phyloP scores from a whole-genome alignment of 345 rosid genomes.

The Adansonia digitata region DNA sequence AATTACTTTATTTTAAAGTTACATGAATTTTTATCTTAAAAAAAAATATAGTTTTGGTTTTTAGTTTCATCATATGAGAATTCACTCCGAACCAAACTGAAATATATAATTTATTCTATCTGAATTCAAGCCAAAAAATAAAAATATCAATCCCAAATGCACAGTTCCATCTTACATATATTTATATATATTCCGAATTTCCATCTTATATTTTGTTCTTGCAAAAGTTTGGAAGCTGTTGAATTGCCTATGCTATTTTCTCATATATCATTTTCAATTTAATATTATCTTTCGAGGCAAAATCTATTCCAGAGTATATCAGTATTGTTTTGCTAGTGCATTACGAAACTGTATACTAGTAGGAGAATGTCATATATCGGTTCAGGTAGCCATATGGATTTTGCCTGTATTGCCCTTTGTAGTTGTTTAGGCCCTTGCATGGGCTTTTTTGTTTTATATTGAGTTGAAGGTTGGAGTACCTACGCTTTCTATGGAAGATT shows the following conservation, averaged over 20 bases:
- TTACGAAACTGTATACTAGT: neutral
- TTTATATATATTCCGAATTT: no score
- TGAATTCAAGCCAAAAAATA: no score
- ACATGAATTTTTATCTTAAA: no score
- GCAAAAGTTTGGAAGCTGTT: neutral
- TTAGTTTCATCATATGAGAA: no score
- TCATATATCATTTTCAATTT: neutral
- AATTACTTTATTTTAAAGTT: no score
- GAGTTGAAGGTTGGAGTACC: neutral
- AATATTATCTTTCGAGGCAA: neutral
- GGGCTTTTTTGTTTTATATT: neutral
- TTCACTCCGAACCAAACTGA: no score
- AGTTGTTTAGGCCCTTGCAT: conserved; percentile 11
- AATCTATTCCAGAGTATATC: neutral
- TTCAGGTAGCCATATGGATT: neutral
- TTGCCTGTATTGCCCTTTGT: conserved; percentile 7
- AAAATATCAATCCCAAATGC: no score
- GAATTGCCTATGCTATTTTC: neutral
- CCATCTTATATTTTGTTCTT: no score
- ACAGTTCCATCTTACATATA: no score
- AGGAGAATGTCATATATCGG: neutral
- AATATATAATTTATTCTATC: no score
- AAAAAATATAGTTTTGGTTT: no score
- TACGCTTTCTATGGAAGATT: neutral
- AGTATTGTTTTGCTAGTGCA: neutral